phyloP scores from a whole-genome alignment of 345 rosid genomes.

The Hibiscus syriacus region DNA sequence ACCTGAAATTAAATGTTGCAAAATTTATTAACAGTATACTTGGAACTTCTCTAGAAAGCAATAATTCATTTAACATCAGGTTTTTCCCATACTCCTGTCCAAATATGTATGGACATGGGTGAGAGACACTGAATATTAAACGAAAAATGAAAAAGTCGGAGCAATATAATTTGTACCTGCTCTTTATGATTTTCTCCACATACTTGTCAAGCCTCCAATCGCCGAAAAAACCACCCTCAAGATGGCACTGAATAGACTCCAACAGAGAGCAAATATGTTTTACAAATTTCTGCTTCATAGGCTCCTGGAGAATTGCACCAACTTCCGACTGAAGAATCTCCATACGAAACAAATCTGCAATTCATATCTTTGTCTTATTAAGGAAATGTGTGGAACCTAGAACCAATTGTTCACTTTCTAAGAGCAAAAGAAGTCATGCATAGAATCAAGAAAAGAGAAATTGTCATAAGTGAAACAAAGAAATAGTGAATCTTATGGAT shows the following conservation, averaged over 20 bases:
- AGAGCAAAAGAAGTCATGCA: constrained; percentile 8
- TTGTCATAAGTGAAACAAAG: not conserved
- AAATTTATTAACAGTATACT: constrained; percentile 2
- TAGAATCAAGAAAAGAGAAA: not conserved
- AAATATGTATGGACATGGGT: not conserved
- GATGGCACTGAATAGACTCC: constrained; percentile 70
- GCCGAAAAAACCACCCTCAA: constrained; percentile 84
- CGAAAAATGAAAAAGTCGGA: not conserved
- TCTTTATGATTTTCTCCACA: constrained; percentile 58
- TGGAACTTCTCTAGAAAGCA: not conserved
- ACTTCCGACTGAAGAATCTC: constrained; percentile 74
- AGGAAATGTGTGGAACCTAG: constrained; percentile 31
- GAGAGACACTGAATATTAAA: not conserved
- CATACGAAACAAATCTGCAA: constrained; percentile 89
- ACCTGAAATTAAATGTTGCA: constrained; percentile 39
- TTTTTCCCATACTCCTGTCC: not conserved
- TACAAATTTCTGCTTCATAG: constrained; percentile 57
- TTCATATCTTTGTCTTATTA: constrained; percentile 64
- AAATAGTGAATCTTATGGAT: not conserved
- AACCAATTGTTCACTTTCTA: constrained; percentile 2
- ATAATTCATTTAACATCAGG: not conserved
- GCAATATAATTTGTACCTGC: constrained; percentile 36
- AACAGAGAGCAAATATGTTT: constrained; percentile 70
- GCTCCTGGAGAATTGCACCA: constrained; percentile 39
- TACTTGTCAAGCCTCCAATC: constrained; percentile 90